These are phyloP conservation scores for Calonectria honghensis DNA, from an alignment of 2,329 filamentous ascomycete species.

Conservation along the genomic window DNA sequence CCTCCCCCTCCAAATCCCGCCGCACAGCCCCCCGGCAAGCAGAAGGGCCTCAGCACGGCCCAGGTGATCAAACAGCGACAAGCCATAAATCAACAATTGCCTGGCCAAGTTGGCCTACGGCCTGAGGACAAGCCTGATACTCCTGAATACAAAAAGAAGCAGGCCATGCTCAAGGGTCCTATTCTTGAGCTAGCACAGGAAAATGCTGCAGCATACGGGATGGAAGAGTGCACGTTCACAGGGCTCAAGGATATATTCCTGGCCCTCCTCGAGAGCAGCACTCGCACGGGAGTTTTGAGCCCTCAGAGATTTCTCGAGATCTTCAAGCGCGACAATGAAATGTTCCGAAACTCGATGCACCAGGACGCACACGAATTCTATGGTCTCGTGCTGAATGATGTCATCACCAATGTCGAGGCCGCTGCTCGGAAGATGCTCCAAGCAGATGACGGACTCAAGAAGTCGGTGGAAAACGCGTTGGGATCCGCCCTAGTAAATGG, in stretches of 20 bases:
- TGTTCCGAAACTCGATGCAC: constrained; percentile 98
- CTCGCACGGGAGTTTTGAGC: constrained; percentile 91
- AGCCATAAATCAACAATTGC: constrained; percentile 72
- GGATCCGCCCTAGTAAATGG: constrained; percentile 60
- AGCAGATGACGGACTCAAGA: constrained; percentile 66
- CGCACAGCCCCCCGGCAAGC: constrained; percentile 60
- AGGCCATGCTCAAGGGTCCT: constrained; percentile 90
- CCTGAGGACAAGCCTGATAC: constrained; percentile 96
- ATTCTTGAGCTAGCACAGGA: constrained; percentile 90
- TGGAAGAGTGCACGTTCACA: constrained; percentile 96
- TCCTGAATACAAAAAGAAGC: constrained; percentile 98
- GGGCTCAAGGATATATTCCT: constrained; percentile 97
- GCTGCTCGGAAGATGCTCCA: constrained; percentile 79
- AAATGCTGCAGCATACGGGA: constrained; percentile 87
- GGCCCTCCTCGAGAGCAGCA: constrained; percentile 86
- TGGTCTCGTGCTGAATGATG: constrained; percentile 94
- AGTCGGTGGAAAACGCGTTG: constrained; percentile 68
- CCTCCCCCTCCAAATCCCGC: constrained; percentile 70
- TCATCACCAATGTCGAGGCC: constrained; percentile 95
- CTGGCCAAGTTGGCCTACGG: constrained; percentile 73
- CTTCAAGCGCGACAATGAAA: constrained; percentile 94
- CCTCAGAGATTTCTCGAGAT: constrained; percentile 96
- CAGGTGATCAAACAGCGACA: constrained; percentile 76
- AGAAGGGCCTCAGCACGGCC: constrained; percentile 72
- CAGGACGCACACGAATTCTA: constrained; percentile 99